A percentile compares a stretch with the other conserved stretches of the same genome.
Evolutionary conservation across 164 flowering plant genomes (phyloP).

Genomic region (Kingdonia uniflora): DNA sequence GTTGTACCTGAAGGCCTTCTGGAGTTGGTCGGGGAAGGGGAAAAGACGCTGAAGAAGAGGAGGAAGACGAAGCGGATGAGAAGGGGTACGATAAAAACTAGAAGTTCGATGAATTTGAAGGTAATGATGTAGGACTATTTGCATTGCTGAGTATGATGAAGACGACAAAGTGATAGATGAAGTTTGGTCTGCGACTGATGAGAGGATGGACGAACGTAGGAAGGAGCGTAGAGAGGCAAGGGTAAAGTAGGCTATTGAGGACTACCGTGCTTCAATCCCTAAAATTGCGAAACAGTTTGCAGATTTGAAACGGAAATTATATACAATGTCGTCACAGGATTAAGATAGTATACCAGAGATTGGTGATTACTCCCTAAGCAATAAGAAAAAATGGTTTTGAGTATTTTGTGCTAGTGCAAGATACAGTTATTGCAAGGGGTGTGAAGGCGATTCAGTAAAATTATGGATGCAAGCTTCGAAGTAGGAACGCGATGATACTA

Average conservation of each 20-base stretch:
- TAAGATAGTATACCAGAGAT: conserved; percentile 95
- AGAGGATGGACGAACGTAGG: conserved; percentile 86
- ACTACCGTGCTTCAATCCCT: conserved; percentile 83
- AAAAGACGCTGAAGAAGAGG: conserved; percentile 40
- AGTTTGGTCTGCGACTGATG: conserved; percentile 82
- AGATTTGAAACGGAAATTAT: conserved; percentile 76
- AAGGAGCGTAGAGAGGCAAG: conserved; percentile 86
- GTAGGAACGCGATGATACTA: conserved; percentile 59
- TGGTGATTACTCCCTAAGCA: conserved; percentile 76
- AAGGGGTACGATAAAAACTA: conserved; percentile 96
- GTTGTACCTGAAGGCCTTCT: conserved; percentile 14
- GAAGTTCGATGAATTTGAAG: conserved; percentile 95
- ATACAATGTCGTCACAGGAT: conserved; percentile 45
- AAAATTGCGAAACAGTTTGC: conserved; percentile 94
- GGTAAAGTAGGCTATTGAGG: conserved; percentile 88
- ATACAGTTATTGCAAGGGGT: conserved; percentile 84
- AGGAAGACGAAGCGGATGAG: conserved; percentile 69
- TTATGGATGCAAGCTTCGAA: conserved; percentile 86
- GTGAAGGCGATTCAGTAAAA: conserved; percentile 94
- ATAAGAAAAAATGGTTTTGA: conserved; percentile 89
- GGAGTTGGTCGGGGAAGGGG: conserved; percentile 57
- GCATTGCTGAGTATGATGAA: conserved; percentile 93
- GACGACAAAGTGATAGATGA: conserved; percentile 93
- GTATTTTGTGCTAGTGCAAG: conserved; percentile 88
- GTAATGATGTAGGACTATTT: conserved; percentile 89